phyloP scores from a whole-genome alignment of 2,329 filamentous ascomycete genomes.

The Fusarium sp. region DNA sequence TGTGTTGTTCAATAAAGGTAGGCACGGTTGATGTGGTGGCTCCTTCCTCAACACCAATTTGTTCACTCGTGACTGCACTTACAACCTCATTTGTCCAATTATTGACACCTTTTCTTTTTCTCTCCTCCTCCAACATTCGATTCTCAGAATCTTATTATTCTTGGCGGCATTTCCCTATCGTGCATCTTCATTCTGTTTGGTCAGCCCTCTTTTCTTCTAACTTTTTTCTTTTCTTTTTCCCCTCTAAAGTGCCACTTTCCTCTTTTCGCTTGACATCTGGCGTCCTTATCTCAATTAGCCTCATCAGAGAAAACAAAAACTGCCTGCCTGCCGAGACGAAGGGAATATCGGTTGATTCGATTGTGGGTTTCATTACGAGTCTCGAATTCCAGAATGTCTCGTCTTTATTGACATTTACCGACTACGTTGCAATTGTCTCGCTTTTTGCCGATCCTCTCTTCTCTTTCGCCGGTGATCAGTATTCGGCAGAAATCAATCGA shows the following conservation, averaged over 20 bases:
- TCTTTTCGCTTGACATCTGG: slow-evolving; percentile 28
- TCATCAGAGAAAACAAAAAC: background rate
- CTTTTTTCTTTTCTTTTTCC: background rate
- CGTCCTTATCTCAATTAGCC: slow-evolving; percentile 14
- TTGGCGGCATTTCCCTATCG: background rate
- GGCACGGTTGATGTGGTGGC: background rate
- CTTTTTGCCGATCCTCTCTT: slow-evolving; percentile 31
- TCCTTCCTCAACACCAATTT: background rate
- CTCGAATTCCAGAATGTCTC: slow-evolving; percentile 25
- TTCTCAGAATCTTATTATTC: background rate
- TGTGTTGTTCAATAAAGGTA: background rate
- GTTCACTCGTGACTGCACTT: background rate
- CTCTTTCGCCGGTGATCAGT: background rate
- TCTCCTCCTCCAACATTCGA: background rate
- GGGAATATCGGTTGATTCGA: slow-evolving; percentile 12
- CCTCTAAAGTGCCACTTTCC: slow-evolving; percentile 11
- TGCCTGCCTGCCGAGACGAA: slow-evolving; percentile 1
- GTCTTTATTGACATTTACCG: background rate
- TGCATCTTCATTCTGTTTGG: background rate
- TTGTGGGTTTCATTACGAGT: slow-evolving; percentile 18
- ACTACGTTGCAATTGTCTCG: slow-evolving; percentile 12
- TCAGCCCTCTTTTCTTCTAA: background rate
- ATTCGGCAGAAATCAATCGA: background rate
- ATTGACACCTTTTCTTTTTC: slow-evolving; percentile 1
- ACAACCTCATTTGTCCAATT: background rate